Percentiles rank a stretch among this genome's conserved stretches.
Evolutionary conservation across 257 asterid genomes (phyloP).

Genomic region (Solanum tarijense): DNA sequence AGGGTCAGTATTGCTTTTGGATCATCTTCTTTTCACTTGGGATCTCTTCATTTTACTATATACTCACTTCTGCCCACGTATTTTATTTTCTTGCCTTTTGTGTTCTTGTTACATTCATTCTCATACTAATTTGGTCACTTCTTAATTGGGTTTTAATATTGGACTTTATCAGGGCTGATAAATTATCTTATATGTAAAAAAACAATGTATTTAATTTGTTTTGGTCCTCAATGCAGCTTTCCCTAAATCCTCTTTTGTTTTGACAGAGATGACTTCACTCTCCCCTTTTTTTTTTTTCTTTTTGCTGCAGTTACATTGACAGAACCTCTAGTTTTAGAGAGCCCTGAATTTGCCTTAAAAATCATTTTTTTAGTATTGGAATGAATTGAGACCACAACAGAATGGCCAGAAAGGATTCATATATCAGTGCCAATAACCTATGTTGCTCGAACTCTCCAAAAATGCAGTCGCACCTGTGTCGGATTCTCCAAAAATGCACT

Average conservation of each 20-base stretch:
- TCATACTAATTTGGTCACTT: neutral
- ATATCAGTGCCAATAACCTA: neutral
- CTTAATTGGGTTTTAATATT: neutral
- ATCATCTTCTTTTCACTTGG: conserved; percentile 25
- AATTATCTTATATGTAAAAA: neutral
- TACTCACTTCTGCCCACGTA: neutral
- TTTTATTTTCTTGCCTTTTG: neutral
- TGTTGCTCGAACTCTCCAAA: neutral
- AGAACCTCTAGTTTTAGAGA: neutral
- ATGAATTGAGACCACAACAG: neutral
- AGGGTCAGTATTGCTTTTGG: conserved; percentile 29
- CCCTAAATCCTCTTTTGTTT: neutral
- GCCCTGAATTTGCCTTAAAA: neutral
- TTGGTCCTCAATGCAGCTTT: neutral
- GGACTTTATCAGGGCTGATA: neutral
- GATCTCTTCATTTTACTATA: conserved; percentile 13
- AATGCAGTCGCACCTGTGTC: neutral
- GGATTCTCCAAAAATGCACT: neutral
- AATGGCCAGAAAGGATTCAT: neutral
- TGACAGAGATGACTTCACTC: neutral
- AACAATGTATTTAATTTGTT: neutral
- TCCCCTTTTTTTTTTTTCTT: neutral
- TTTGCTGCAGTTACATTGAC: neutral
- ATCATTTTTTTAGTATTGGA: neutral
- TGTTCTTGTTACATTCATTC: neutral